phyloP scores from a whole-genome alignment of 2,329 filamentous ascomycete genomes.

The Tolypocladium ovalisporum region DNA sequence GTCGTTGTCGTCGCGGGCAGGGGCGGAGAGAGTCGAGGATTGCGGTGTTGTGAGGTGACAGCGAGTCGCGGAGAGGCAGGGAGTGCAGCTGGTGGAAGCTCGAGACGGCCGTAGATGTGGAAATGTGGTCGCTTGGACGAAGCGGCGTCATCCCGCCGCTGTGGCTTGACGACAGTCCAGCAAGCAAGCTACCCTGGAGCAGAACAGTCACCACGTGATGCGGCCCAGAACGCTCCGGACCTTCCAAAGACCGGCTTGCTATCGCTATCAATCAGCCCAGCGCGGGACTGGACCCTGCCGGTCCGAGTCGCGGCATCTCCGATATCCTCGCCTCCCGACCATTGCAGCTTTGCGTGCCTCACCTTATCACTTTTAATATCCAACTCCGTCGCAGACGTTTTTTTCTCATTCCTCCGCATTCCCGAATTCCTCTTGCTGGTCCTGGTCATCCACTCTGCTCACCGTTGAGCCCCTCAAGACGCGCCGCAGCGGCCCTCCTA shows the following conservation, averaged over 20 bases:
- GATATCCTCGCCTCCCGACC: not conserved
- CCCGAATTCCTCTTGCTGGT: not conserved
- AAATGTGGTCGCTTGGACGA: constrained; percentile 23
- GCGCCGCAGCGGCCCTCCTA: not conserved
- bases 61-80: not conserved
- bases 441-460: too few relatives aligned
- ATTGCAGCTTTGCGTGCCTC: not conserved
- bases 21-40: not conserved
- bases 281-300: not conserved
- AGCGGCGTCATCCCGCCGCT: not conserved
- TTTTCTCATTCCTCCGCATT: not conserved
- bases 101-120: constrained; percentile 10
- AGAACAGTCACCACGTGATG: constrained; percentile 2
- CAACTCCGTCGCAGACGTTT: not conserved
- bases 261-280: not conserved
- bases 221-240: constrained; percentile 1
- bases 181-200: not conserved
- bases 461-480: not conserved
- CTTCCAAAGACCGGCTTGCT: not conserved
- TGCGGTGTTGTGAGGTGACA: not conserved
- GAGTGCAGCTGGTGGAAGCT: not conserved
- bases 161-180: not conserved
- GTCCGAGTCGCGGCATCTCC: not conserved
- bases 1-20: not conserved
- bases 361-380: not conserved